Base-by-base conservation (phyloP, 257 asterid genomes). In the Gentiana macrophylla region DNA sequence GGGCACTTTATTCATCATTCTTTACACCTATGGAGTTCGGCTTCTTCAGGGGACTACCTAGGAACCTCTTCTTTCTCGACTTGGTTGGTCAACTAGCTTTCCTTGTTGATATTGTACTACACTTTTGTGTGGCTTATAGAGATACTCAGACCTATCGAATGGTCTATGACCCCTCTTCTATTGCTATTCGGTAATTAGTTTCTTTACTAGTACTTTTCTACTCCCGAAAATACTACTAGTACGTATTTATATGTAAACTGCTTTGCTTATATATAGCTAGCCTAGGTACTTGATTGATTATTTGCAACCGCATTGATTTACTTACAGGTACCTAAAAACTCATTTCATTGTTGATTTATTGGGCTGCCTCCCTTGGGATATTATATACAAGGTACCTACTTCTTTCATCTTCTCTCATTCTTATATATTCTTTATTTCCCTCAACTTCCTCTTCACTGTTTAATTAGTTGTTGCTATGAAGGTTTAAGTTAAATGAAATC, bases 1-100 rank as follows among this genome's bases (percentile, higher is more conserved):
- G 94, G 94, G 89, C 94, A 32, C 75, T 82, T 11, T 82, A 85
- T 74, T 85, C 94, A 11, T 85, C 92, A 9, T 80, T 80, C 83
- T 82, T 85, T 73, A 85, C 94, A 1, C 94, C 94, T 4, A 61
- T 82, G 6, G 94, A 85, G 66, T 82, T 85, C 57, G 94, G 77
- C 46, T 85, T 85, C 83, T 82, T 85, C 76, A 70, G 92, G 66
- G 94, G 94, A 32, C 77, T 85, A 24, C 92, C 80, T 0, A 72
- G 76, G 70, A 65, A 85, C 52, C 72, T 85, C 1, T 82, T 85
- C 74, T 77, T 85, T 53, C 80, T 85, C 5, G 94, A 85, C 59
- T 69, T 82, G 35, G 83, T 77, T 12, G 94, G 94, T 7, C 94
- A 85, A 32, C 34, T 85, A 64, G 77, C 86, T 50, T 85, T 85